Base-by-base conservation (phyloP, 176 grass and related monocot species). In the Oryza officinalis region DNA sequence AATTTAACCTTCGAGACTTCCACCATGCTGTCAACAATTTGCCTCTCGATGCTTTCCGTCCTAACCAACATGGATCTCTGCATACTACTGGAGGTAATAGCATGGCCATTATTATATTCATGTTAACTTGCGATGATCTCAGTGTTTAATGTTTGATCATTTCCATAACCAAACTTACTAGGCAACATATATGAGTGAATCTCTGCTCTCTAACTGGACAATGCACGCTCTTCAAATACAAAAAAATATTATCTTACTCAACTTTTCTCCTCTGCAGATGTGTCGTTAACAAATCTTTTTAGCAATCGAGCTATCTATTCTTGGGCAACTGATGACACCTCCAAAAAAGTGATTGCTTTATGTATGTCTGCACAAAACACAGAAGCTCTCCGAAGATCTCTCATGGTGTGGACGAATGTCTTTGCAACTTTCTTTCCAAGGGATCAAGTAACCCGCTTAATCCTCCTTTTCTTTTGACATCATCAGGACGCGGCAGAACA, bases 341-440 rank as follows among this genome's bases (percentile, higher is more conserved):
- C 93, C 78, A 98, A 95, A 87, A 95, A 95, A 90, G 85, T 98
- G 54, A 80, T 98, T 88, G 87, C 85, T 50, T 78, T 98, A 84
- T 95, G 85, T 82, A 90, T 91, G 40, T 91, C 87, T 80, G 63
- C 81, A 71, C 85, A 71, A 63, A 85, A 91, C 38, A 85, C 83
- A 28, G 76, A 91, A 83, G 74, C 89, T 78, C 75, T 95, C 40
- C 67, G 91, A 71, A 98, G 77, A 87, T 92, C 91, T 85, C 85
- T 98, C 65, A 88, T 92, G 91, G 96, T 98, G 87, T 70, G 49
- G 28, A 11, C 41, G 75, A 86, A 68, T 10, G 27, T 3, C 14
- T 72, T 85, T 52, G 15, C 13, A 14, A 23, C 68, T 83, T 88
- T 38, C 8, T 64, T 27, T 31, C 12, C 10, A 72, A 67, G 22